Base-by-base conservation (phyloP, 805 yeast genomes). In the Candida arabinofermentans region DNA sequence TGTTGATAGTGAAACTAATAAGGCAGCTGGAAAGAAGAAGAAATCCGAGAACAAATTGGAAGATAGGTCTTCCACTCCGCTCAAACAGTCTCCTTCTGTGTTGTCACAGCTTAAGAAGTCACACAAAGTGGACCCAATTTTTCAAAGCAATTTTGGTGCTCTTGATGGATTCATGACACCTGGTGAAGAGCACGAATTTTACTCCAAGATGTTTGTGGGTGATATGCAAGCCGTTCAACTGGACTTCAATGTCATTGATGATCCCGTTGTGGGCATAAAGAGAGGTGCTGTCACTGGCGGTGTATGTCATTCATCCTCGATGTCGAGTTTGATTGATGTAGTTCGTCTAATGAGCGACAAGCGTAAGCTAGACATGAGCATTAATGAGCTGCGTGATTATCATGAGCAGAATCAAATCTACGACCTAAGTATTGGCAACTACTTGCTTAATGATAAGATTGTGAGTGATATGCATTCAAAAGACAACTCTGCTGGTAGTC, bases 151-250 rank as follows among this genome's bases (percentile, higher is more conserved):
- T 8, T 64, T 65, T 42, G 41, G 42, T 9, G 44, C 50, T 0
- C 43, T 47, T 5, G 75, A 65, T 14, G 80, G 79, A 0, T 57
- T 66, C n/a, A 60, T 75, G 36, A 57, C 61, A 2, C 55, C 66
- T 3, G 57, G 59, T 7, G 65, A 74, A 37, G 61, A 61, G 39
- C 49, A 57, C 34, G 72, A 70, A 24, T 64, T 75, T 18, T 72
- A 69, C 16, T 29, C 32, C 51, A 61, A 72, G 24, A 60, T 49
- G 18, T 54, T 64, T 33, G 53, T 48, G 71, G 69, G 26, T 64
- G 74, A 17, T 72, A 69, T 26, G n/a, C 50, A 60, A 72, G 24
- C 59, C 48, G 13, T 53, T 64, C 31, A 49, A 46, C 24, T 47
- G 22, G 57, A 56, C 34, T 44, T 48, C 30, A 40, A 46, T 29